Base-by-base conservation (phyloP, 2,329 filamentous ascomycete species). In the Ceratocystis diversiconidia region DNA sequence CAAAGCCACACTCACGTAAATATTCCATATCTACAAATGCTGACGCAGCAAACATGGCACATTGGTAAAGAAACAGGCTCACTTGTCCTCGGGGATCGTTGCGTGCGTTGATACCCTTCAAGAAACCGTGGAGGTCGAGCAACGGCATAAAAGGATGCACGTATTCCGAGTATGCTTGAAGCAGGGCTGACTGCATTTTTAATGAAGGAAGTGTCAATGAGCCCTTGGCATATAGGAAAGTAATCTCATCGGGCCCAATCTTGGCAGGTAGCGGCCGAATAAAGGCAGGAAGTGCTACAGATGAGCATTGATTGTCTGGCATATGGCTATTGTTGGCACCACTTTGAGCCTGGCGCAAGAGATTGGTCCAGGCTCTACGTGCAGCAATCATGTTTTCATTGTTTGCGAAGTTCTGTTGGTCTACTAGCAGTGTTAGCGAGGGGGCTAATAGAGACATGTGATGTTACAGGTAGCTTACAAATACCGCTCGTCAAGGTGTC, bases 131-230 rank as follows among this genome's bases (percentile, higher is more conserved):
- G 72, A 86, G 72, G 77, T 89, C 90, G 69, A 96, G 77, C 41
- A 96, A 79, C 28, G 92, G 92, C 90, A 96, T 96, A 74, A 90
- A 96, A 0, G 92, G 90, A 73, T 96, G 88, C 6, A 96, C 90
- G 73, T 88, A 96, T 76, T 96, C 89, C 68, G 92, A 81, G 71
- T 94, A 96, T 48, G 85, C 85, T 70, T 86, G 85, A 17, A 97
- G 78, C 55, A 96, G 80, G 67, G 91, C 90, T 73, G 89, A 90
- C 71, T 92, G 88, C 44, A 96, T 78, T 3, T 78, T 76, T 3
- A 80, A 75, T 50, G 82, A 79, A 1, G 92, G 92, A 50, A 96
- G 82, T 1, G 85, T 85, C 69, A 96, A 78, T 1, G 91, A 91
- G 3, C 91, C 91, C 78, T 96, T 96, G 72, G 85, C 83, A 68